A percentile compares a stretch with the other conserved stretches of the same genome.
phyloP scores from a whole-genome alignment of 805 yeast species.

The Teunomyces funiuensis region DNA sequence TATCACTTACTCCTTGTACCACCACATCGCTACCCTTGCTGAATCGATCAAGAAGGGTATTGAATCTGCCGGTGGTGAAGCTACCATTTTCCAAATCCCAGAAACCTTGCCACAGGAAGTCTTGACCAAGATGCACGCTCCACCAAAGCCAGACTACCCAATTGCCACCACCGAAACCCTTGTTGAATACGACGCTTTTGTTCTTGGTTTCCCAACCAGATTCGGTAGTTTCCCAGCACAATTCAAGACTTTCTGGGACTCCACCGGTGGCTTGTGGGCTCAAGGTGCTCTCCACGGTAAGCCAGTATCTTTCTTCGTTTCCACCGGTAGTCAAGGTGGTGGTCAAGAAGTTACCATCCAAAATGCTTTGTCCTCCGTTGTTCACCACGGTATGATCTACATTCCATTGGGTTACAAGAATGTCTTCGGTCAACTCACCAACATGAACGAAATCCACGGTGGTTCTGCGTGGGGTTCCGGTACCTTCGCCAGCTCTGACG shows the following conservation, averaged over 20 bases:
- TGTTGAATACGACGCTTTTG: constrained; percentile 68
- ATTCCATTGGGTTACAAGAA: constrained; percentile 76
- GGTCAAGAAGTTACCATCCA: constrained; percentile 76
- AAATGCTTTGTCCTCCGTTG: constrained; percentile 61
- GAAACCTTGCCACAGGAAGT: constrained; percentile 70
- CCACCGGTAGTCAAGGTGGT: constrained; percentile 78
- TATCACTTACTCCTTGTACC: constrained; percentile 69
- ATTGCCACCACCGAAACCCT: constrained; percentile 61
- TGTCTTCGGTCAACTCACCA: constrained; percentile 52
- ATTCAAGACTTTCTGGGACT: constrained; percentile 72
- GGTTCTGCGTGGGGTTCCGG: constrained; percentile 90
- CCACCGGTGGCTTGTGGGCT: constrained; percentile 81
- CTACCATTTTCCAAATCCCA: constrained; percentile 69
- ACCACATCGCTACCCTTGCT: constrained; percentile 72
- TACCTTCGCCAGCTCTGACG: constrained; percentile 72
- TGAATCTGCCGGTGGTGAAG: constrained; percentile 64
- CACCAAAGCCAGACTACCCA: constrained; percentile 52
- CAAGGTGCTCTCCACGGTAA: constrained; percentile 70
- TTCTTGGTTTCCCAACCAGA: constrained; percentile 87
- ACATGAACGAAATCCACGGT: constrained; percentile 69
- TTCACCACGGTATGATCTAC: constrained; percentile 79
- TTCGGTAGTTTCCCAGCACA: constrained; percentile 82
- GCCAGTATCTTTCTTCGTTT: constrained; percentile 68
- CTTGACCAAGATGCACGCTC: constrained; percentile 58
- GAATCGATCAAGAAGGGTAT: constrained; percentile 67